Evolutionary conservation across 2,329 filamentous ascomycete species (phyloP).

Genomic region (Zelopaecilomyces penicillatus): DNA sequence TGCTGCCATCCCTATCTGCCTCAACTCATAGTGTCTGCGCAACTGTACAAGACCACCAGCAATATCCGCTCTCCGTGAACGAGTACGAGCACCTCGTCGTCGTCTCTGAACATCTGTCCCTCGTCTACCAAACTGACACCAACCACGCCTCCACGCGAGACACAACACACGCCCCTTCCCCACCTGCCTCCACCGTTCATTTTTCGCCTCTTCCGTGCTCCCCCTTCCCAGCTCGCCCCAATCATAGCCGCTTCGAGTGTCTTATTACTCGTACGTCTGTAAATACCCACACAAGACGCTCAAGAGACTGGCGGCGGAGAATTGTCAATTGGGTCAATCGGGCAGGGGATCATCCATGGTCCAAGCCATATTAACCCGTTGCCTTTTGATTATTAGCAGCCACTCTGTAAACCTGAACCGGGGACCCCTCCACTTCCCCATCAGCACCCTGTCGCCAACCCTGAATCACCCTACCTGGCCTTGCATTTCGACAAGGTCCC

Average conservation of each 20-base stretch:
- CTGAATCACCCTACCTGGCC: conserved; percentile 30
- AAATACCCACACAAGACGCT: conserved; percentile 14
- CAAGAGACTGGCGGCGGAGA: conserved; percentile 26
- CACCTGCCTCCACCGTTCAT: conserved; percentile 9
- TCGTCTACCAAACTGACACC: conserved; percentile 13
- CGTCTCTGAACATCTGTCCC: neutral
- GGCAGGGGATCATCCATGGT: conserved; percentile 22
- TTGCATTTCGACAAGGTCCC: conserved; percentile 32
- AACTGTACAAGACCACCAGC: too few species aligned
- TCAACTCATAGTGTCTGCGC: too few species aligned
- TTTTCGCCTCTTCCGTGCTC: conserved; percentile 10
- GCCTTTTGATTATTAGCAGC: conserved; percentile 21
- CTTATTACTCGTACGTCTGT: conserved; percentile 16
- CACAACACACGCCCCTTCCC: conserved; percentile 14
- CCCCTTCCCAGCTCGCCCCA: conserved; percentile 11
- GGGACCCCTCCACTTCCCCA: conserved; percentile 15
- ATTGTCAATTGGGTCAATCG: conserved; percentile 24
- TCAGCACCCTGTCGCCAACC: conserved; percentile 27
- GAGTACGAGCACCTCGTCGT: neutral
- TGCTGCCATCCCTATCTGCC: too few species aligned
- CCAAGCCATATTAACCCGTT: conserved; percentile 14
- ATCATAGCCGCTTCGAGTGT: conserved; percentile 16
- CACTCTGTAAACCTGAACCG: conserved; percentile 27
- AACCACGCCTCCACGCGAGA: conserved; percentile 12
- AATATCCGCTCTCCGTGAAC: too few species aligned